Base-by-base conservation (phyloP, 2,329 filamentous ascomycete species). In the Cercospora sp. region DNA sequence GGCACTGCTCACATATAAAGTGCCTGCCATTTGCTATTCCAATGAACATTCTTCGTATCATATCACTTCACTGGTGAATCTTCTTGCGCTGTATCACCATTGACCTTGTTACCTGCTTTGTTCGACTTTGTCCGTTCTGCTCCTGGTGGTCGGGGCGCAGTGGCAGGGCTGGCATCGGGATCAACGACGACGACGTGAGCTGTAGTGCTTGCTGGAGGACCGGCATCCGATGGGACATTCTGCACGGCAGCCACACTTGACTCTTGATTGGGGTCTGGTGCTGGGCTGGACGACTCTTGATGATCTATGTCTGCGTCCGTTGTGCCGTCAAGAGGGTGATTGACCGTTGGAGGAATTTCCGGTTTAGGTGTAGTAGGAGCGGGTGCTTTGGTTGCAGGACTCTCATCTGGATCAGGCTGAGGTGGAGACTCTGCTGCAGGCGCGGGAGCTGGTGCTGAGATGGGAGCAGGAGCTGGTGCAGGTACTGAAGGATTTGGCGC, bases 351-450 rank as follows among this genome's bases (percentile, higher is more conserved):
- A 8, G 62, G 16, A 9, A 53, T 28, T 8, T 69, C 67, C 20
- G 67, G 55, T 51, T 64, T 69, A 5, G 69, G 60, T 5, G 66
- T 58, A 12, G 61, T 59, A 26, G 39, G 8, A 23, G 45, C 42
- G 5, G 66, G 66, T 3, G 64, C 60, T 67, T 71, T 71, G 1
- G 72, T 75, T 1, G 74, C 75, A 20, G 75, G 75, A 33, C 74
- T 76, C 23, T 75, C 75, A 39, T 76, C 75, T n/a, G 70, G 70
- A 59, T 75, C 74, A 16, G 68, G 48, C 0, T n/a, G 23, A 30
- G 48, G 23, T 5, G 48, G 48, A 7, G 48, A 55, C 9, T 30
- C 69, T 16, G 69, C 51, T 64, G 59, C 39, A 10, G 53, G 39
- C 18, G 58, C 31, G 18, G 60, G 18, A 6, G 65, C 59, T 26